phyloP scores from a whole-genome alignment of 768 basidiomycete genomes.

The Collybia mongolica region DNA sequence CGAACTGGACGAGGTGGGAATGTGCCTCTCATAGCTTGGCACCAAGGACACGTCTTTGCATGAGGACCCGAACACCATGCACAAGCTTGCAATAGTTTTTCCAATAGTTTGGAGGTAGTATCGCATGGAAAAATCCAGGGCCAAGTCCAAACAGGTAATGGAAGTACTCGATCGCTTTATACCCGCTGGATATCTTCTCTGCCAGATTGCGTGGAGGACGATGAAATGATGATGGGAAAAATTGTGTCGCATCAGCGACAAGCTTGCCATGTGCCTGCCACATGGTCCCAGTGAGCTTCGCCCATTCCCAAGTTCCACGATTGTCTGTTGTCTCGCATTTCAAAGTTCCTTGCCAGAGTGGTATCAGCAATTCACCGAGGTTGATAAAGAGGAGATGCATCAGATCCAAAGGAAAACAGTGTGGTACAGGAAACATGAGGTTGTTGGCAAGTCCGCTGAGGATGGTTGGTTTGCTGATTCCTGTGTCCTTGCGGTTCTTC shows the following conservation, averaged over 20 bases:
- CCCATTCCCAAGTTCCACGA: conserved; percentile 1
- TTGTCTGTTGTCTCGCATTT: not conserved
- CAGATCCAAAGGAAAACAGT: no score
- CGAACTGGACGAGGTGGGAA: no score
- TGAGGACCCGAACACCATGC: no score
- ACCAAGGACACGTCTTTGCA: no score
- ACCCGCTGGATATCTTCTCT: conserved; percentile 27
- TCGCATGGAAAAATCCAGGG: conserved; percentile 20
- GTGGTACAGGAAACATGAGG: no score
- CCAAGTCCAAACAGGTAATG: conserved; percentile 24
- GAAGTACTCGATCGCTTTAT: conserved; percentile 27
- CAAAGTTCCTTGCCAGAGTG: not conserved
- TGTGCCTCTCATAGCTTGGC: no score
- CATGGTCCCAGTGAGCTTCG: not conserved
- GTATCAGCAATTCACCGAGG: conserved; percentile 2
- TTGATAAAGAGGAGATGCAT: no score
- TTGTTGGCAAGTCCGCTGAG: no score
- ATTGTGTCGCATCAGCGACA: conserved; percentile 6
- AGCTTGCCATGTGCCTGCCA: conserved; percentile 12
- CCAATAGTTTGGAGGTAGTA: conserved; percentile 24
- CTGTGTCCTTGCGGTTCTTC: no score
- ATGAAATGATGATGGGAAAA: conserved; percentile 20
- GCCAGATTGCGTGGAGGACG: conserved; percentile 29
- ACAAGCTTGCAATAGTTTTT: conserved; percentile 28
- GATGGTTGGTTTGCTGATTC: no score